Conservation (phyloP, 768 basidiomycete genomes). For the Tulasnella calospora region DNA sequence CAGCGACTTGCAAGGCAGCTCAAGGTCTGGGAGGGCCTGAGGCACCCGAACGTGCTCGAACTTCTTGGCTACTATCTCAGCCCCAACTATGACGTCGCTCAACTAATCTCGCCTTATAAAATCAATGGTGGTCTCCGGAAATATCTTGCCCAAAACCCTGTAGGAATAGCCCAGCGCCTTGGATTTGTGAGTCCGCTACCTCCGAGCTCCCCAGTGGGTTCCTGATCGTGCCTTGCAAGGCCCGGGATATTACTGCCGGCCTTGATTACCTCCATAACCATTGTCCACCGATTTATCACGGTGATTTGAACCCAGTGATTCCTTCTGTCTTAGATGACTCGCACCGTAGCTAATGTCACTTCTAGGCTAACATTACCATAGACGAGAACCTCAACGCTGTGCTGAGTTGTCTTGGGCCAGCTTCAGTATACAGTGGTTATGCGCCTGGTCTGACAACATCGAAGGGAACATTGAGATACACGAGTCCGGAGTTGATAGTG, state of each 20-base stretch:
- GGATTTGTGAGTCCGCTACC: background rate
- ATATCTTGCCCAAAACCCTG: background rate
- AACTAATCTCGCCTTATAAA: background rate
- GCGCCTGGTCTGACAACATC: background rate
- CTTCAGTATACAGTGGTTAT: background rate
- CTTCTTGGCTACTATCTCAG: background rate
- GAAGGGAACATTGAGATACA: background rate
- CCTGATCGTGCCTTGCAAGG: background rate
- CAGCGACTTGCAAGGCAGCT: background rate
- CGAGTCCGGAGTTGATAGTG: background rate
- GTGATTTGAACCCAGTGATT: background rate
- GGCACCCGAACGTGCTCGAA: background rate
- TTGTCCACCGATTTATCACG: background rate
- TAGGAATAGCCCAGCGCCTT: background rate
- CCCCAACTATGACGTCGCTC: background rate
- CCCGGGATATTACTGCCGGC: background rate
- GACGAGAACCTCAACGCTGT: background rate
- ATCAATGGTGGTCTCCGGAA: background rate
- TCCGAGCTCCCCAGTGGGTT: background rate
- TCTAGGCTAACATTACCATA: background rate
- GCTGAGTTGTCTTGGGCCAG: background rate
- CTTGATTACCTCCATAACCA: background rate
- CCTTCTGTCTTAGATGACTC: background rate
- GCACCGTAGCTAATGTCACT: background rate
- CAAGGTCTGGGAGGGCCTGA: background rate